Conservation (phyloP, 225 moss, liverwort and hornwort species). For the Pseudoscleropodium purum region DNA sequence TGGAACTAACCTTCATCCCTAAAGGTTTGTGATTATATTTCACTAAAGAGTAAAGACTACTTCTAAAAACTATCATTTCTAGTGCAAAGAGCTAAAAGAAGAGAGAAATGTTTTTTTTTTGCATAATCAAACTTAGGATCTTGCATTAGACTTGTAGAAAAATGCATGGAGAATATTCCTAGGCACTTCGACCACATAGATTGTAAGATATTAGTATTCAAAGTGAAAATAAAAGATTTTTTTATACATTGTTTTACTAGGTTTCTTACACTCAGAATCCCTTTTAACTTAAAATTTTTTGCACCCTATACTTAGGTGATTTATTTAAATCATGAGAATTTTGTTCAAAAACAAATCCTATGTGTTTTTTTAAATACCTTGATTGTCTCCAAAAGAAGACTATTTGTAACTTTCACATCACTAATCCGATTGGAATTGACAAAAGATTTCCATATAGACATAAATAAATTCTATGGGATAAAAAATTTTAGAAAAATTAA, state of each 20-base stretch:
- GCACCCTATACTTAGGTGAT: too few species aligned
- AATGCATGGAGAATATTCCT: neutral
- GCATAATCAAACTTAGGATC: neutral
- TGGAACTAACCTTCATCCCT: neutral
- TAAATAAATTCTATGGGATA: neutral
- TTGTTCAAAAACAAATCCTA: rapidly evolving
- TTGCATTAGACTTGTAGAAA: neutral
- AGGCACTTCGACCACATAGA: neutral
- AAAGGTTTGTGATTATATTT: too few species aligned
- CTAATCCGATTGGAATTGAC: neutral
- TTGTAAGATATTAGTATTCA: neutral
- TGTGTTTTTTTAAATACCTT: too few species aligned
- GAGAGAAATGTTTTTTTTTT: too few species aligned
- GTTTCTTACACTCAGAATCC: neutral
- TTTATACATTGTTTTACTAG: neutral
- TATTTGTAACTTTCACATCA: neutral
- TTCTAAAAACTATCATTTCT: neutral
- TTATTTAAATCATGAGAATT: neutral
- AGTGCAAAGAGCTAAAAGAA: neutral
- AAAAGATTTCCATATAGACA: neutral
- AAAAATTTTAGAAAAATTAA: neutral
- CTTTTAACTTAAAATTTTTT: too few species aligned
- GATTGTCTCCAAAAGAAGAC: rapidly evolving
- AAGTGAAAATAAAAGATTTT: neutral
- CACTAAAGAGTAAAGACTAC: too few species aligned